Conservation (phyloP, 2,329 filamentous ascomycete species). For the Coniochaeta hoffmannii region DNA sequence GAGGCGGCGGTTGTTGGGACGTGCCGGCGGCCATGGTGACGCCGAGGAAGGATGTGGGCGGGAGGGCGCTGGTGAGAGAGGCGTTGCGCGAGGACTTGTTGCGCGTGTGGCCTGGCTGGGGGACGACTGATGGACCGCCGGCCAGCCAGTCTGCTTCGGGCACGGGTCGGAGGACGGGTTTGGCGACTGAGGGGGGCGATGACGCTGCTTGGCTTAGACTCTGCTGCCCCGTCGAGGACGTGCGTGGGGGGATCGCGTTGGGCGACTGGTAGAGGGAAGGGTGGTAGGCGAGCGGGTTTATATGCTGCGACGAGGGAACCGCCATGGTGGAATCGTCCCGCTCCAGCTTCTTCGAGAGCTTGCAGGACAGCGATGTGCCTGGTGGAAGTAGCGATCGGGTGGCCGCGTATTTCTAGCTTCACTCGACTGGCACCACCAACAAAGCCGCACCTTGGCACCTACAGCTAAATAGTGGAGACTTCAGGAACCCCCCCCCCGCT, state of each 20-base stretch:
- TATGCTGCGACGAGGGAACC: background rate
- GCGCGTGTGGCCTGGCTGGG: slow-evolving; percentile 5
- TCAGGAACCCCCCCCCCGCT: no score
- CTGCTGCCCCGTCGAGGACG: slow-evolving; percentile 54
- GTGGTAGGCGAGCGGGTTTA: slow-evolving; percentile 6
- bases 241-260: slow-evolving; percentile 64
- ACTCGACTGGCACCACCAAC: background rate
- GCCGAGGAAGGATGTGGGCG: slow-evolving; percentile 20
- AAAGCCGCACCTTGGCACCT: no score
- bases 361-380: background rate
- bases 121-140: slow-evolving; percentile 20
- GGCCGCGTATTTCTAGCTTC: background rate
- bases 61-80: slow-evolving; percentile 15
- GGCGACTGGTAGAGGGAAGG: slow-evolving; percentile 35
- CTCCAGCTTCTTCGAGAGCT: background rate
- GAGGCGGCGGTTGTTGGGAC: slow-evolving; percentile 21
- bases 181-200: slow-evolving; percentile 21
- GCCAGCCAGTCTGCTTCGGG: slow-evolving; percentile 55
- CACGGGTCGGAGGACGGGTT: slow-evolving; percentile 43
- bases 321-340: background rate
- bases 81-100: slow-evolving; percentile 17
- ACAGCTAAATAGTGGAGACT: background rate
- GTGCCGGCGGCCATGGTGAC: slow-evolving; percentile 22
- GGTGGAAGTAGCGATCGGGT: background rate
- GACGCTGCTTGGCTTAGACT: slow-evolving; percentile 5